Evolutionary conservation across 2,329 filamentous ascomycete species (phyloP), one percentile per base, ranked within the genome.

Genomic region (Pyrenophora tritici-repentis): DNA sequence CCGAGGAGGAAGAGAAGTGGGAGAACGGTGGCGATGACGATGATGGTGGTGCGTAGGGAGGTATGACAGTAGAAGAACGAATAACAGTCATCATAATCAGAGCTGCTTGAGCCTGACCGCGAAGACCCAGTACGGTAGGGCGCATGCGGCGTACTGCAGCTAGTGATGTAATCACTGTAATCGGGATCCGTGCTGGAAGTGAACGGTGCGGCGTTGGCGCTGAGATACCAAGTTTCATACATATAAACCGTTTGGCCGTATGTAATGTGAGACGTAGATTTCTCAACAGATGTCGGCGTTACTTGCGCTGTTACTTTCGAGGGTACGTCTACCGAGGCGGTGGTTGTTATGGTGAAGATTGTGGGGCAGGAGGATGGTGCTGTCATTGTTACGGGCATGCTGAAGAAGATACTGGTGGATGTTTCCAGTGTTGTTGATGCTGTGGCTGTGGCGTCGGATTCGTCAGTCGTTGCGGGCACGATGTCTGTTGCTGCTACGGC

Each of bases 301-400:
- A 72, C 33, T 33, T 67, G 64, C 20, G 57, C 53, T 3, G 50
- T 50, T 16, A 70, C 68, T 13, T 61, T 26, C 1, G 58, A 55
- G 2, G 69, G 69, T 12, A 70, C 41, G 4, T 47, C 17, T 2
- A 70, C 61, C 7, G 52, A 50, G 24, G 56, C 59, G 13, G 57
- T 46, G 2, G 60, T 60, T 3, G 60, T 59, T 24, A 65, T 50
- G 1, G 62, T 60, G 31, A 64, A 70, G 56, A 17, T 13, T 1
- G 62, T 68, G 0, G 67, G 49, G 40, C 69, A 72, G 6, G 52
- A 63, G 2, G 65, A 34, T 9, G 69, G 69, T 3, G 67, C 63
- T 4, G 66, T 70, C 53, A 66, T 67, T 3, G 66, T 70, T 1
- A 71, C 67, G 2, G 56, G 57, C 69, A 72, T 72, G 12, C 41